Evolutionary conservation across 768 basidiomycete species (phyloP), one percentile per base, ranked within the genome.

Genomic region (Suillus variegatus): DNA sequence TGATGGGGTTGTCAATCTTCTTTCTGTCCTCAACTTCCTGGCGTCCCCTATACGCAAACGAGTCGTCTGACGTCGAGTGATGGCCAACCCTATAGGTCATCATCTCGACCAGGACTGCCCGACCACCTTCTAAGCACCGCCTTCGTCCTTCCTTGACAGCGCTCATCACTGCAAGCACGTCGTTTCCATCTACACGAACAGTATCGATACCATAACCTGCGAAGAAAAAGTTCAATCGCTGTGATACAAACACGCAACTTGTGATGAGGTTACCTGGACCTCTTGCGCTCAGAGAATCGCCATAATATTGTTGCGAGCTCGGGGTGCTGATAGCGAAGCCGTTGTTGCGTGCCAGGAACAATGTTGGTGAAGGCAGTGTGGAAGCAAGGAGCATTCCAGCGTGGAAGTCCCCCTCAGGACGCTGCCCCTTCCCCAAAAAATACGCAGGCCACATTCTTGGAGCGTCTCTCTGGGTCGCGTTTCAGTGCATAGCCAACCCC

Each of bases 261-360:
- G 6, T 28, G 57, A 60, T 20, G 35, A 89, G 6, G 18, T 28
- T 60, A 60, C 58, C 95, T 1, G 95, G 92, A 0, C 96, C 95
- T 28, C 96, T 87, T 32, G 91, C 85, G 3, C 94, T 95, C 69
- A 98, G 95, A 12, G 96, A 95, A 75, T 97, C 96, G 1, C 95
- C 96, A 66, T 91, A 85, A 74, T 87, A 98, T 72, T 97, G 95
- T 76, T 97, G 94, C 1, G 87, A 82, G 16, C 90, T 86, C 0
- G 95, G 95, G 4, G 95, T 97, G 57, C 93, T 95, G 74, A 98
- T 98, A 38, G 95, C 95, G 71, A 97, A 97, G 4, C 95, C 94
- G 71, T 97, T 97, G 70, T 92, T 91, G 41, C 91, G 86, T 14
- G 86, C 89, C 65, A 93, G 84, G 76, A 86, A 94, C 20, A 93